Evolutionary conservation across 805 yeast genomes (phyloP).

Genomic region (Barnettozyma californica): DNA sequence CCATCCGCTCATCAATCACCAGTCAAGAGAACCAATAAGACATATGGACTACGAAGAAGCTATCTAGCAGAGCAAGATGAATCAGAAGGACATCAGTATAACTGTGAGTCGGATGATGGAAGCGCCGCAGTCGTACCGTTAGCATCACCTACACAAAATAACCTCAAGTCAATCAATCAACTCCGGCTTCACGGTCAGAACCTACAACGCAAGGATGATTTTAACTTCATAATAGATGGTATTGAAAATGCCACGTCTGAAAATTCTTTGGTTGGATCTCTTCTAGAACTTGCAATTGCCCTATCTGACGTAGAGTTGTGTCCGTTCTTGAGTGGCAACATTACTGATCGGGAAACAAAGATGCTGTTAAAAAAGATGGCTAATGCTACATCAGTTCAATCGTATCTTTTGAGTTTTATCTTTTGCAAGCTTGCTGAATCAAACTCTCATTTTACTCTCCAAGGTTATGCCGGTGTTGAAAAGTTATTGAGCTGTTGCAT

Average conservation of each 20-base stretch:
- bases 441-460: neutral
- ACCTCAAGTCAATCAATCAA: constrained; percentile 23
- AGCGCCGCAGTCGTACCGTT: neutral
- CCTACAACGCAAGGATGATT: constrained; percentile 30
- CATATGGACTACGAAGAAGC: constrained; percentile 29
- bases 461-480: neutral
- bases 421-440: constrained; percentile 13
- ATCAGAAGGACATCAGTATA: constrained; percentile 6
- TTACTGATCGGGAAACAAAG: constrained; percentile 13
- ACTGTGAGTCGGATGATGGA: constrained; percentile 11
- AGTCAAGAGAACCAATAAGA: constrained; percentile 12
- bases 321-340: constrained; percentile 7
- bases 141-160: constrained; percentile 1
- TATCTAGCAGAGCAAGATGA: constrained; percentile 19
- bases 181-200: constrained; percentile 32
- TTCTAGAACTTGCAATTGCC: constrained; percentile 26
- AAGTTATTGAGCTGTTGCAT: neutral
- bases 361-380: constrained; percentile 5
- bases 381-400: neutral
- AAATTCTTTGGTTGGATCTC: neutral
- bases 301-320: constrained; percentile 21
- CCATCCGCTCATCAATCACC: constrained; percentile 5
- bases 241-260: constrained; percentile 6
- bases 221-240: constrained; percentile 28
- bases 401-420: constrained; percentile 15